A percentile compares a stretch with the other conserved stretches of the same genome.
Evolutionary conservation across 2,329 filamentous ascomycete genomes (phyloP).

Genomic region (Alternaria rosae): DNA sequence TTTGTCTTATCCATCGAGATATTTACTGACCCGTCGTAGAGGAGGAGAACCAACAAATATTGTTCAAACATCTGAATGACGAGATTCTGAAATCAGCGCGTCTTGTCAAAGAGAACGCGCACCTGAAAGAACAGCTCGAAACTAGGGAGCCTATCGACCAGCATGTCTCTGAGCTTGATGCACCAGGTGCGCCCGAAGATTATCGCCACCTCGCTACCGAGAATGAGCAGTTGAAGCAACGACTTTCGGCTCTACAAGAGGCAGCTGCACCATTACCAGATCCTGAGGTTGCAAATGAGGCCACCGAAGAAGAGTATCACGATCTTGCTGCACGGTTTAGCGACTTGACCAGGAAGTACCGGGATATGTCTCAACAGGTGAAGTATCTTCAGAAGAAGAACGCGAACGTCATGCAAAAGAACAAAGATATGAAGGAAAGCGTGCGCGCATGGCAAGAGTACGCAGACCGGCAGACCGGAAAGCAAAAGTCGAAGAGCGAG

Average conservation of each 20-base stretch:
- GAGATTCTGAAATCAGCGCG: slow-evolving; percentile 36
- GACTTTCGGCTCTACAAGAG: slow-evolving; percentile 1
- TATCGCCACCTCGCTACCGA: slow-evolving; percentile 22
- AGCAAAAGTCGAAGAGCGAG: slow-evolving; percentile 29
- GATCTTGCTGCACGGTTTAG: slow-evolving; percentile 40
- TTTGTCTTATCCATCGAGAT: neutral
- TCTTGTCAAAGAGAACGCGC: slow-evolving; percentile 33
- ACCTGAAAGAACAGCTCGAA: slow-evolving; percentile 4
- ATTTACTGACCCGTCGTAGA: slow-evolving; percentile 22
- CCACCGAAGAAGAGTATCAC: slow-evolving; percentile 33
- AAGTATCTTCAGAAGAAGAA: slow-evolving; percentile 47
- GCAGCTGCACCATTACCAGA: slow-evolving; percentile 2
- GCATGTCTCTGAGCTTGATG: neutral
- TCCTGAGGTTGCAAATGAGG: neutral
- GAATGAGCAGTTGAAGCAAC: slow-evolving; percentile 10
- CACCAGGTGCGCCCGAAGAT: neutral
- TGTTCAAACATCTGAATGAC: slow-evolving; percentile 36
- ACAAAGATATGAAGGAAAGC: slow-evolving; percentile 51
- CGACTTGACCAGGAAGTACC: slow-evolving; percentile 42
- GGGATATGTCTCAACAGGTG: slow-evolving; percentile 34
- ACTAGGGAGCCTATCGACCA: neutral
- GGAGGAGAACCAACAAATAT: slow-evolving; percentile 38
- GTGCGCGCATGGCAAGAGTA: slow-evolving; percentile 50
- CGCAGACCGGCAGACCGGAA: slow-evolving; percentile 39
- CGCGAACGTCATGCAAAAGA: slow-evolving; percentile 43